phyloP scores from a whole-genome alignment of 2,329 filamentous ascomycete genomes.

The Colletotrichum kahawae region DNA sequence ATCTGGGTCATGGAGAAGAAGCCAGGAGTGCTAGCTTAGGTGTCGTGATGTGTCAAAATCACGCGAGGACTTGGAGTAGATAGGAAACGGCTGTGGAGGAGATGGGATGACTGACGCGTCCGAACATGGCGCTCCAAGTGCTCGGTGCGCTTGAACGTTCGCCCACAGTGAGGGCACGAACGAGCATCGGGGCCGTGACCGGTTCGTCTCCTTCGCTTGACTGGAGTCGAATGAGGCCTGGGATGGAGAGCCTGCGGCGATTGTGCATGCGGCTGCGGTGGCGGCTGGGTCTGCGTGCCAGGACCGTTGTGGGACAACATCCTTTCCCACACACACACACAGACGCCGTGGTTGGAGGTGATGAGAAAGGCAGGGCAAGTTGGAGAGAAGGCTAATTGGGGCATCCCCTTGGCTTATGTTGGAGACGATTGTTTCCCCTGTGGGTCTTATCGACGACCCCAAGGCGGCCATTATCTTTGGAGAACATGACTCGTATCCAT shows the following conservation, averaged over 20 bases:
- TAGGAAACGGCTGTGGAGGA: neutral
- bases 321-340: neutral
- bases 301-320: constrained; percentile 16
- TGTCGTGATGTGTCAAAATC: neutral
- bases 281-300: neutral
- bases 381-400: constrained; percentile 13
- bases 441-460: constrained; percentile 1
- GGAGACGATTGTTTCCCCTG: constrained; percentile 7
- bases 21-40: neutral
- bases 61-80: neutral
- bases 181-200: constrained; percentile 24
- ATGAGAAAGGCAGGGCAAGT: neutral
- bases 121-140: constrained; percentile 51
- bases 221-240: constrained; percentile 19
- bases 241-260: constrained; percentile 13
- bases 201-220: constrained; percentile 25
- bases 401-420: constrained; percentile 18
- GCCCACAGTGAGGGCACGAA: constrained; percentile 45
- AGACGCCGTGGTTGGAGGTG: constrained; percentile 6
- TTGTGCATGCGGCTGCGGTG: constrained; percentile 6
- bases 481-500: constrained; percentile 10
- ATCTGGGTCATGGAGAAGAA: neutral
- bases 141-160: constrained; percentile 50
- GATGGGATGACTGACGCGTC: constrained; percentile 41
- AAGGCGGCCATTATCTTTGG: constrained; percentile 10